Conservation (phyloP, 371 early-diverging fungal genomes). For the Mortierella polycephala region DNA sequence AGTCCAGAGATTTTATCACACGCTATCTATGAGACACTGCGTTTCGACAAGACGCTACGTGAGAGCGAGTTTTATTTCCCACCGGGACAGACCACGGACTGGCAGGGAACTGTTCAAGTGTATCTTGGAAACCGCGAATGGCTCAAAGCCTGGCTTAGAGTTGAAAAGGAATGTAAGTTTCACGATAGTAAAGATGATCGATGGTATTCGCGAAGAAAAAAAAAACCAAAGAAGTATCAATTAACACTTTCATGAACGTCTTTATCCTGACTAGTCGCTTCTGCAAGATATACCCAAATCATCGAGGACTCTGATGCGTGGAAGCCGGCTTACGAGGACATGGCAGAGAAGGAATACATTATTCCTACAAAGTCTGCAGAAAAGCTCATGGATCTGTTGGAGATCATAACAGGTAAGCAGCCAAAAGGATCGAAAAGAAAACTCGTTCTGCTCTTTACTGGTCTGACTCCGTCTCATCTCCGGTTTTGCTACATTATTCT, state of each 20-base stretch:
- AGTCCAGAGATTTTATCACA: constrained; percentile 76
- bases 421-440: constrained; percentile 7
- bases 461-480: background rate
- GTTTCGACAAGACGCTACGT: constrained; percentile 79
- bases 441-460: background rate
- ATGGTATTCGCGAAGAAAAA: background rate
- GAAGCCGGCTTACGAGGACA: constrained; percentile 63
- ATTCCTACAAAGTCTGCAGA: constrained; percentile 68
- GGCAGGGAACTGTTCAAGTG: constrained; percentile 60
- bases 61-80: constrained; percentile 72
- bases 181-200: background rate
- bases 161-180: constrained; percentile 74
- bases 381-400: constrained; percentile 66
- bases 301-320: constrained; percentile 69
- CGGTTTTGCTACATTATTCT: background rate
- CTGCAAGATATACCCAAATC: constrained; percentile 69
- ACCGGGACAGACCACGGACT: constrained; percentile 54
- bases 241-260: background rate
- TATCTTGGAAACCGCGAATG: constrained; percentile 66
- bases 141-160: constrained; percentile 79
- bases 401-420: constrained; percentile 67
- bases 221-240: background rate
- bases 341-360: constrained; percentile 56
- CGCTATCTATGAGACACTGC: constrained; percentile 75
- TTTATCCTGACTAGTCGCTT: constrained; percentile 57